phyloP scores from a whole-genome alignment of 768 basidiomycete species.

The Boletus eberwhitei region DNA sequence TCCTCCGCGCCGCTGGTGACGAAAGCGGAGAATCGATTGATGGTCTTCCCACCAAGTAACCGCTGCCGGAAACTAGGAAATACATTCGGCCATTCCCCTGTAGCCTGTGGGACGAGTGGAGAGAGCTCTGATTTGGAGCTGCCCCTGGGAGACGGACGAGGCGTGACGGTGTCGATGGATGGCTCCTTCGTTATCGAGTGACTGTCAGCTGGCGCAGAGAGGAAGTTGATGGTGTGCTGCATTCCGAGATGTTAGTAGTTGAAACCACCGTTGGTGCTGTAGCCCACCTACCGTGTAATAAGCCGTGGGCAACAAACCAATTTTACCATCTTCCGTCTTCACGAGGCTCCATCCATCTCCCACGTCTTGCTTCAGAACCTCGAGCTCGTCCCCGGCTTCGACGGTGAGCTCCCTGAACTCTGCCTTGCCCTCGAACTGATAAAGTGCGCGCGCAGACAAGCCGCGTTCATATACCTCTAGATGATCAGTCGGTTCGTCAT shows the following conservation, averaged over 20 bases:
- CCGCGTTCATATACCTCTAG: conserved; percentile 34
- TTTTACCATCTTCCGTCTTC: conserved; percentile 49
- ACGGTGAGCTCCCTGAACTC: conserved; percentile 72
- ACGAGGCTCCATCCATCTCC: conserved; percentile 83
- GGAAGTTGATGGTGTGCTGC: conserved; percentile 68
- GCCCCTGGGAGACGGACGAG: conserved; percentile 36
- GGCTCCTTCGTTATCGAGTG: conserved; percentile 27
- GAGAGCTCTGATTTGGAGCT: conserved; percentile 25
- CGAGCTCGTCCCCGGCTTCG: conserved; percentile 65
- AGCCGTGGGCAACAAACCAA: conserved; percentile 64
- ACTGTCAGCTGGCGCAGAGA: conserved; percentile 42
- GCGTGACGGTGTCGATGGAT: conserved; percentile 49
- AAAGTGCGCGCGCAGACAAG: conserved; percentile 64
- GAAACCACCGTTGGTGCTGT: not conserved
- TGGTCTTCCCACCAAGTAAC: conserved; percentile 70
- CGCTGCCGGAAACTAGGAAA: conserved; percentile 70
- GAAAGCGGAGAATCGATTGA: conserved; percentile 85
- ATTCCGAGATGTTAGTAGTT: not conserved
- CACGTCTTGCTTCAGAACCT: conserved; percentile 67
- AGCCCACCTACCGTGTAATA: conserved; percentile 64
- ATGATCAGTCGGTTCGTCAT: conserved; percentile 45
- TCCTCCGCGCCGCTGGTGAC: conserved; percentile 85
- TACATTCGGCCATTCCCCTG: conserved; percentile 59
- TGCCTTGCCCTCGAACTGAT: conserved; percentile 69
- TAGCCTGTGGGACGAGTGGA: conserved; percentile 59